Percentiles rank a stretch among this genome's conserved stretches.
phyloP scores from a whole-genome alignment of 176 grass and related monocot genomes.

The Tillandsia fasciculata region DNA sequence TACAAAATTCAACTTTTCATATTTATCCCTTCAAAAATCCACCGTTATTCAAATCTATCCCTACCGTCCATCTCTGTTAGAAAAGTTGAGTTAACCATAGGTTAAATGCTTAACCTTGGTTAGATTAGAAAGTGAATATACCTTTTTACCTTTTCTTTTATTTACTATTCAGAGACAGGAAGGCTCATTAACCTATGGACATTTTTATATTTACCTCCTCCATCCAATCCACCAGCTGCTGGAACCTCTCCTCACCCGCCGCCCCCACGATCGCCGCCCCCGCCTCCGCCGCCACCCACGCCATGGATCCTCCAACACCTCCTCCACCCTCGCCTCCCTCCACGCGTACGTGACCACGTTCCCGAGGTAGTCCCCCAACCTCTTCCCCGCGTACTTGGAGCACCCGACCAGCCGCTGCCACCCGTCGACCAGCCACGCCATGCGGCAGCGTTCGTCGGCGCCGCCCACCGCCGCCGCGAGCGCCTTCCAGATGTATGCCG shows the following conservation, averaged over 20 bases:
- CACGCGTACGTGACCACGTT: slow-evolving; percentile 58
- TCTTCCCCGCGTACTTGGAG: neutral
- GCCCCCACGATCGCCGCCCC: slow-evolving; percentile 30
- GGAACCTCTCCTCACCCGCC: slow-evolving; percentile 36
- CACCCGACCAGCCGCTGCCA: slow-evolving; percentile 28
- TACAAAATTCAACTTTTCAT: too few relatives aligned
- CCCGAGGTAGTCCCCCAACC: slow-evolving; percentile 24
- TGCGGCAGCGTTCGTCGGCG: slow-evolving; percentile 39
- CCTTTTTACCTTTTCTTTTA: too few relatives aligned
- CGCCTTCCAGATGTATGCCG: slow-evolving; percentile 57
- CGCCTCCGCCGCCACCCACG: slow-evolving; percentile 27
- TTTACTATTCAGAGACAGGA: too few relatives aligned
- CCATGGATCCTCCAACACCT: slow-evolving; percentile 16
- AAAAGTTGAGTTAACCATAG: too few relatives aligned
- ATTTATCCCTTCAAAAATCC: too few relatives aligned
- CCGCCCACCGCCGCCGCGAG: slow-evolving; percentile 26
- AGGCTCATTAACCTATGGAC: too few relatives aligned
- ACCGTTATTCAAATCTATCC: too few relatives aligned
- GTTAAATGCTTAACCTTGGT: too few relatives aligned
- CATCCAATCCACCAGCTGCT: slow-evolving; percentile 84
- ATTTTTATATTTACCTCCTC: too few relatives aligned
- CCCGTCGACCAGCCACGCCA: slow-evolving; percentile 66
- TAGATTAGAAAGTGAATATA: too few relatives aligned
- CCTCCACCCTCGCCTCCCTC: slow-evolving; percentile 16
- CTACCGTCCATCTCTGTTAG: too few relatives aligned